A percentile compares a stretch with the other conserved stretches of the same genome.
phyloP scores from a whole-genome alignment of 139 green algal species.

The Volvox africanus region DNA sequence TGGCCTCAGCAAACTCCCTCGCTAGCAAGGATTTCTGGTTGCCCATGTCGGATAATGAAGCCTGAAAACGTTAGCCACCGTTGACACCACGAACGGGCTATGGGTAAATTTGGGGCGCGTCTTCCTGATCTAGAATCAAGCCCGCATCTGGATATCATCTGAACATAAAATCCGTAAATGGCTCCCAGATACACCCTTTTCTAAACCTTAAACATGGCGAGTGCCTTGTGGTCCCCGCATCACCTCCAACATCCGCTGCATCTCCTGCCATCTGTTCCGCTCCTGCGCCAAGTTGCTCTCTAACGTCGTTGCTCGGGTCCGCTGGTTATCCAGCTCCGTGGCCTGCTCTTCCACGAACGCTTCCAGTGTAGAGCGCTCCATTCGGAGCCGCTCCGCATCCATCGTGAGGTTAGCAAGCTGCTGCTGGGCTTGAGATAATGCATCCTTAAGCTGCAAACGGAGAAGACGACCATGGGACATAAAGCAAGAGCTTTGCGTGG shows the following conservation, averaged over 20 bases:
- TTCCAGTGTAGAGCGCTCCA: constrained; percentile 21
- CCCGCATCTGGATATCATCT: neutral
- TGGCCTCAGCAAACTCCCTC: constrained; percentile 10
- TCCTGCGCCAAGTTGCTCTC: neutral
- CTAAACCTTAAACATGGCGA: neutral
- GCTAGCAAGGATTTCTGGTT: neutral
- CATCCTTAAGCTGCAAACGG: constrained; percentile 24
- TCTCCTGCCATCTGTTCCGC: neutral
- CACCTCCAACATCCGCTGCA: constrained; percentile 20
- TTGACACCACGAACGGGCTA: neutral
- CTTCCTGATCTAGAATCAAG: neutral
- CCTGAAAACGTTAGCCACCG: constrained; percentile 4
- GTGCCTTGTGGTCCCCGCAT: neutral
- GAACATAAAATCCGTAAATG: neutral
- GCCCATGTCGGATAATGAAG: neutral
- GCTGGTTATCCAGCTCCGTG: constrained; percentile 29
- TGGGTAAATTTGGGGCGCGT: neutral
- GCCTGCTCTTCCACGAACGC: neutral
- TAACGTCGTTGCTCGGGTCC: constrained; percentile 17
- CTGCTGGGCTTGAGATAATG: constrained; percentile 5
- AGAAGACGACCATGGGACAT: neutral
- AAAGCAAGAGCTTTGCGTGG: neutral
- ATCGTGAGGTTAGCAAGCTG: constrained; percentile 38
- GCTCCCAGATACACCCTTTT: neutral
- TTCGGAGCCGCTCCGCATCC: neutral